phyloP scores from a whole-genome alignment of 2,329 filamentous ascomycete species.

The Sclerotinia glacialis region DNA sequence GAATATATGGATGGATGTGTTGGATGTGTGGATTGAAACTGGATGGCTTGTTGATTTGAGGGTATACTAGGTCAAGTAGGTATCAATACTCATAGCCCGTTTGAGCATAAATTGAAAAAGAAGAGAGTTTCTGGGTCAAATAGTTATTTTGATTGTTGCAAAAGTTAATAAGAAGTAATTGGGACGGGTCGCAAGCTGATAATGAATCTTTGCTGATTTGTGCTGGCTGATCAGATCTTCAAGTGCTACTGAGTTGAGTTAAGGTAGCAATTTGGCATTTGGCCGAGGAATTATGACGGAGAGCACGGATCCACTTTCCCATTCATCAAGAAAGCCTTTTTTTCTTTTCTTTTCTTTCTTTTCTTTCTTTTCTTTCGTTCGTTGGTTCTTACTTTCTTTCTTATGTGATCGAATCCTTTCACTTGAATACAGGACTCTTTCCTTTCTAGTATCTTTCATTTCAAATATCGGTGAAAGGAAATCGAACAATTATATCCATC shows the following conservation, averaged over 20 bases:
- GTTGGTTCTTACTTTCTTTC: background rate
- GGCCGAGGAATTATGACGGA: background rate
- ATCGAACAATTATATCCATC: background rate
- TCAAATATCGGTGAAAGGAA: background rate
- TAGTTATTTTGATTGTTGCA: no score
- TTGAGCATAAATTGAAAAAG: background rate
- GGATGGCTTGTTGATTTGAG: background rate
- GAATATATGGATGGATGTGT: background rate
- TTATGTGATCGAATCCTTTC: background rate
- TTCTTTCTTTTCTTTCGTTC: background rate
- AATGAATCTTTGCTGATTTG: background rate
- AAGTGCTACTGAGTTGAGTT: background rate
- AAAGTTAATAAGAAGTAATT: background rate
- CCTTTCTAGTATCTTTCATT: background rate
- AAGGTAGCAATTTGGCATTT: background rate
- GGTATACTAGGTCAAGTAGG: background rate
- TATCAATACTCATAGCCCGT: background rate
- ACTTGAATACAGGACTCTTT: background rate
- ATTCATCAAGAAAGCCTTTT: no score
- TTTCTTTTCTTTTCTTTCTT: background rate
- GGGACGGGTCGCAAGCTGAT: conserved; percentile 10
- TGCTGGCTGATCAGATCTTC: background rate
- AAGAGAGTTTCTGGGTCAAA: background rate
- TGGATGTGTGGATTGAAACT: background rate
- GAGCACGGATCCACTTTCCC: background rate